Base-by-base conservation (phyloP, 768 basidiomycete genomes). In the Pleurotus giganteus region DNA sequence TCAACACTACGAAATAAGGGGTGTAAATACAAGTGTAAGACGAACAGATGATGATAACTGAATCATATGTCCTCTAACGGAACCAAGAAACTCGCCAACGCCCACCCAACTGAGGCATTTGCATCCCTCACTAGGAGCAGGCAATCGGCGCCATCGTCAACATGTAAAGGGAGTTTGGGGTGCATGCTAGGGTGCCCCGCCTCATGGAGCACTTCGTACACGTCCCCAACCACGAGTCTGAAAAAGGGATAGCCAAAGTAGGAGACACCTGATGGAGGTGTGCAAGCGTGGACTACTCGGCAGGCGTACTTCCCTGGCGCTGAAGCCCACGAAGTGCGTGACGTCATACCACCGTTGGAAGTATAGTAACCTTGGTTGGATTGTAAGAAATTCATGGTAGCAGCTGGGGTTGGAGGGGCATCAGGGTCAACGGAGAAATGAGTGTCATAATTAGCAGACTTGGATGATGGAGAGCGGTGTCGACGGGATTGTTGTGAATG, bases 201-300 rank as follows among this genome's bases (percentile, higher is more conserved):
- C 66, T 92, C 91, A 59, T 84, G 79, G 47, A 92, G 67, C 5
- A 93, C 82, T 34, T 85, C 81, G 46, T 83, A 85, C 31, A 83
- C 63, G 31, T 88, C 83, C 3, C 81, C 84, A 28, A 81, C 76
- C 28, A 69, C 66, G n/a, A 93, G 74, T 11, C 74, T 80, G 66
- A 91, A 90, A 76, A 93, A 92, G 12, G 89, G 89, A 63, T 86
- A 82, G 43, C 79, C 81, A 59, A 84, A 85, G 62, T 91, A 92
- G 19, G 82, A 74, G 8, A 86, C 84, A 7, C 80, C 76, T 0
- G 69, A 62, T 0, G 87, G 88, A 3, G 88, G 88, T 12, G 76
- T 70, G 67, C 87, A 90, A 8, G 82, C 76, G 58, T 89, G 87
- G 23, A 90, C 75, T 8, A 85, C 88, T 23, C 76, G 76, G 58